Evolutionary conservation across 1,284 basidiomycete species (phyloP).

Genomic region (Sutorius eximius): DNA sequence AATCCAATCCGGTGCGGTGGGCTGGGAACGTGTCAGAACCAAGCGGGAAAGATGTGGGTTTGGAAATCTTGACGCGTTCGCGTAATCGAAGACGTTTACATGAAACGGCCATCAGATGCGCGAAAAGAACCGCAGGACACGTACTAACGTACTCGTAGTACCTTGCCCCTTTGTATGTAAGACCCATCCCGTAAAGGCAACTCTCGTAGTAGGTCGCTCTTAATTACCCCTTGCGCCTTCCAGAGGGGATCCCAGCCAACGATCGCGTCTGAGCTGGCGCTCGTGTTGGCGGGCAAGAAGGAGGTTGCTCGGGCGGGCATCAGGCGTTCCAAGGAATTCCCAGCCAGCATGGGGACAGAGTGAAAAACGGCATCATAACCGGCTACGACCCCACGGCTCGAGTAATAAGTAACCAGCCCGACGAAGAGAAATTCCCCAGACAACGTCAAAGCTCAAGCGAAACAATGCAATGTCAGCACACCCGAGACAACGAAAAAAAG

Average conservation of each 20-base stretch:
- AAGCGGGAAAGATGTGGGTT: background rate
- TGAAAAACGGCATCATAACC: background rate
- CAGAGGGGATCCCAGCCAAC: background rate
- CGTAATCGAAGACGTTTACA: constrained; percentile 15
- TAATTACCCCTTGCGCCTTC: background rate
- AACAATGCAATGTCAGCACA: no score
- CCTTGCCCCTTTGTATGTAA: constrained; percentile 19
- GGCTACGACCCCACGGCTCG: background rate
- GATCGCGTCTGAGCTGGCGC: background rate
- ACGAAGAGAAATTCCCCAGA: background rate
- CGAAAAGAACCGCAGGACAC: background rate
- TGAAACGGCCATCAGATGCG: constrained; percentile 31
- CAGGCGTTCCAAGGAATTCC: background rate
- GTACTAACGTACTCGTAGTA: background rate
- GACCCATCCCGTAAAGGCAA: constrained; percentile 4
- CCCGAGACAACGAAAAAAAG: background rate
- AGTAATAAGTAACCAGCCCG: background rate
- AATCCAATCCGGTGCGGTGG: no score
- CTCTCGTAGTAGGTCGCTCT: background rate
- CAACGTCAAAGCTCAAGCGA: background rate
- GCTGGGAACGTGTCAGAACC: no score
- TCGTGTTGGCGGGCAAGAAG: background rate
- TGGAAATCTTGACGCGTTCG: background rate
- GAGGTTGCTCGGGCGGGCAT: no score
- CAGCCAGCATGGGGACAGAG: background rate